Evolutionary conservation across 768 basidiomycete species (phyloP).

Genomic region (Sistotremastrum suecicum): DNA sequence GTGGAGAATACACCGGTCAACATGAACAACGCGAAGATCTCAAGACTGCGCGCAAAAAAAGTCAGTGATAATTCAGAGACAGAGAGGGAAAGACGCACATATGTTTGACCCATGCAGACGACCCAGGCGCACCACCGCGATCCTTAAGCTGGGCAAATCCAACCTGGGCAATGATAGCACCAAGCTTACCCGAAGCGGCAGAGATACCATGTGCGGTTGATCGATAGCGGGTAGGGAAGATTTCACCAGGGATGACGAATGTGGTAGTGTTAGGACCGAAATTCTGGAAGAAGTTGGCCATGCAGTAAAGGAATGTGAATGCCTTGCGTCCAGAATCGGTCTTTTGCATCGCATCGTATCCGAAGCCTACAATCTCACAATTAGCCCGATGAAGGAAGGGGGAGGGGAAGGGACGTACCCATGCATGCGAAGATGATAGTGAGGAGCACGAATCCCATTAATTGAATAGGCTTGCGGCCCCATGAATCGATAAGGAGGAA

Average conservation of each 20-base stretch:
- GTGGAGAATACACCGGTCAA: slow-evolving; percentile 74
- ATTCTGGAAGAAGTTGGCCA: slow-evolving; percentile 87
- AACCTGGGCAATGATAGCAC: slow-evolving; percentile 70
- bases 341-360: slow-evolving; percentile 40
- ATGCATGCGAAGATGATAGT: slow-evolving; percentile 54
- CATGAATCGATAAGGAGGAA: slow-evolving; percentile 58
- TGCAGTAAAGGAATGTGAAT: slow-evolving; percentile 74
- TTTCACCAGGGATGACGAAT: slow-evolving; percentile 70
- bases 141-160: slow-evolving; percentile 58
- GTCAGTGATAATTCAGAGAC: neutral
- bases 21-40: slow-evolving; percentile 82
- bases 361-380: slow-evolving; percentile 36
- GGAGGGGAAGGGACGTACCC: slow-evolving; percentile 28
- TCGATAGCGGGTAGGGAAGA: slow-evolving; percentile 80
- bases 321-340: slow-evolving; percentile 29
- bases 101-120: slow-evolving; percentile 45
- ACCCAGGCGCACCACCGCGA: slow-evolving; percentile 54
- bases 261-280: slow-evolving; percentile 76
- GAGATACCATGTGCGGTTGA: slow-evolving; percentile 77
- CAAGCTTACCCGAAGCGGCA: slow-evolving; percentile 71
- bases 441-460: slow-evolving; percentile 61
- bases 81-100: slow-evolving; percentile 32
- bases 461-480: slow-evolving; percentile 74
- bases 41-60: slow-evolving; percentile 33
- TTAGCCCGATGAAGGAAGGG: neutral